Base-by-base conservation (phyloP, 2,329 filamentous ascomycete genomes). In the Keithomyces neogunnii region DNA sequence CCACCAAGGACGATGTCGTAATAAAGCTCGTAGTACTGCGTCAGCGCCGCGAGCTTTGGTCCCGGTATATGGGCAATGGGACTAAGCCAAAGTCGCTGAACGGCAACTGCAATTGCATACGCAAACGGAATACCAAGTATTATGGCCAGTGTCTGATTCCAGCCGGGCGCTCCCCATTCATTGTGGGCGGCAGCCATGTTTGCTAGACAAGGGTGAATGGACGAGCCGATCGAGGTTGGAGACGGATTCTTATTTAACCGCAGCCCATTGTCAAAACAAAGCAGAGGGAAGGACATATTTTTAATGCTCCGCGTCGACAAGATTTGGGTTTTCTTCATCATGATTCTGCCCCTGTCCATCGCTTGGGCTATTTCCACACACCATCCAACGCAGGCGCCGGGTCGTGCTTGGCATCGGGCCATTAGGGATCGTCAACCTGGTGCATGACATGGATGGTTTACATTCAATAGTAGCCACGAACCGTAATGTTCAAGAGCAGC, bases 1-100 rank as follows among this genome's bases (percentile, higher is more conserved):
- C 71, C 73, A 5, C 67, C 65, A 5, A 67, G 60, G 42, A 71
- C 50, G 26, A 73, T 61, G 50, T 75, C 71, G 52, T 73, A 73
- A 58, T 73, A 75, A 47, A 67, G 65, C 54, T 71, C 69, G 51
- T 71, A 71, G 60, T 65, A 69, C 48, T 66, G 60, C 47, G 68
- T 70, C 46, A 69, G 55, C 4, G 68, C 69, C 30, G 69, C 67
- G 33, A 72, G 61, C 54, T 57, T 67, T 48, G 69, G 69, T 3
- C 69, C 69, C 0, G 69, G 69, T 45, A 72, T 64, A 49, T 64
- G 61, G 45, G 68, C 61, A 38, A 71, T 61, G 9, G 69, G 68
- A 51, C 69, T 70, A 49, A 71, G 59, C 57, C 62, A 69, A 29
- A 71, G 55, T 47, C 69, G 59, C 48, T 60, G 59, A 49, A 67